Percentiles rank a stretch among this genome's conserved stretches.
phyloP scores from a whole-genome alignment of 208 protist species.

The Acanthamoeba royreba region DNA sequence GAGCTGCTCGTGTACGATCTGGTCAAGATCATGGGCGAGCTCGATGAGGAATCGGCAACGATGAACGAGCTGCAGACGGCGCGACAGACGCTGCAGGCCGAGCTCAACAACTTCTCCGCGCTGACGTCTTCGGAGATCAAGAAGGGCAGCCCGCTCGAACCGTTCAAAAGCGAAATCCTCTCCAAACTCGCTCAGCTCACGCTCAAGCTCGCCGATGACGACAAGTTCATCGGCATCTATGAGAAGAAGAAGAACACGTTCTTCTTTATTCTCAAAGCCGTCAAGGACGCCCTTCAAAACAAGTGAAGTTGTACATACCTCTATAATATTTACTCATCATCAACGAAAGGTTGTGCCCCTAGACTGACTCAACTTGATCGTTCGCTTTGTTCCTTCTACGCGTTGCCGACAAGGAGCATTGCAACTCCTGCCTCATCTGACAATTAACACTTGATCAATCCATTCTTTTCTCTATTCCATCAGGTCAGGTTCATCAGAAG shows the following conservation, averaged over 20 bases:
- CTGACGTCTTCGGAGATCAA: conserved; percentile 40
- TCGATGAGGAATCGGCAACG: conserved; percentile 22
- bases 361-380: too few species aligned
- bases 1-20: conserved; percentile 30
- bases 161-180: conserved; percentile 45
- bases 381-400: too few species aligned
- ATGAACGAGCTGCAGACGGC: conserved; percentile 47
- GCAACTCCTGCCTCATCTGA: too few species aligned
- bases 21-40: conserved; percentile 45
- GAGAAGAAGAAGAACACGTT: conserved; percentile 53
- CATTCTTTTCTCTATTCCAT: too few species aligned
- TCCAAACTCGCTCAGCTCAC: conserved; percentile 41
- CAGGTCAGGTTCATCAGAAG: too few species aligned
- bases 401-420: too few species aligned
- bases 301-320: conserved; percentile 42
- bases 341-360: too few species aligned
- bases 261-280: conserved; percentile 37
- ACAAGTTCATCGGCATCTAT: conserved; percentile 51
- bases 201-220: conserved; percentile 44
- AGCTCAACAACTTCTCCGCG: conserved; percentile 32
- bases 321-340: too few species aligned
- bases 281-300: conserved; percentile 47
- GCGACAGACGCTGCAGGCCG: conserved; percentile 28
- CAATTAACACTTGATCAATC: too few species aligned
- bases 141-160: conserved; percentile 48